Conservation (phyloP, 768 basidiomycete genomes). For the Hebeloma cylindrosporum region DNA sequence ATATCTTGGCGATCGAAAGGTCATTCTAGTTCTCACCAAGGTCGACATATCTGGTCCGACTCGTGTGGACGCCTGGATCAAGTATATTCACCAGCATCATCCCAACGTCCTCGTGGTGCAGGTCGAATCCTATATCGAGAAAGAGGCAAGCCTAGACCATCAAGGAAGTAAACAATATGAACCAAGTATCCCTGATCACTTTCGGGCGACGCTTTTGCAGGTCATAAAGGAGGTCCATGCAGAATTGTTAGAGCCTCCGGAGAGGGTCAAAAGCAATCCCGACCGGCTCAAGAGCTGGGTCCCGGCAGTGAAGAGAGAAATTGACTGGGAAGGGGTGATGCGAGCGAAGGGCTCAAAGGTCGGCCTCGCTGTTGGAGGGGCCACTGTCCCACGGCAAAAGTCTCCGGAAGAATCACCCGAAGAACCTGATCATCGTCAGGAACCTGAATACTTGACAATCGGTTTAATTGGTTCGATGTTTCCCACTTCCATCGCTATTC, state of each 20-base stretch:
- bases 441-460: constrained; percentile 68
- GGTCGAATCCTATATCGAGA: constrained; percentile 75
- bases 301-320: constrained; percentile 56
- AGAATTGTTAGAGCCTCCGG: constrained; percentile 68
- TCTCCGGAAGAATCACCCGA: constrained; percentile 26
- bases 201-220: constrained; percentile 61
- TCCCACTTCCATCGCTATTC: background rate
- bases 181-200: constrained; percentile 67
- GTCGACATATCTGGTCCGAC: constrained; percentile 77
- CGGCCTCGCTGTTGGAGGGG: constrained; percentile 44
- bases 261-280: constrained; percentile 47
- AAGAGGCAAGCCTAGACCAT: constrained; percentile 35
- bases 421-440: constrained; percentile 27
- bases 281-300: constrained; percentile 60
- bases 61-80: constrained; percentile 64
- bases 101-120: constrained; percentile 63
- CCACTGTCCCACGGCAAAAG: constrained; percentile 32
- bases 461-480: constrained; percentile 67
- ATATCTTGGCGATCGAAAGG: constrained; percentile 55
- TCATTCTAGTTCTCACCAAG: constrained; percentile 84
- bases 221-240: constrained; percentile 67
- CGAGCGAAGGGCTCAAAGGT: constrained; percentile 43
- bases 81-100: constrained; percentile 53
- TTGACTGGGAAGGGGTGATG: constrained; percentile 76
- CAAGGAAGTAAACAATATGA: constrained; percentile 53